A percentile compares a stretch with the other conserved stretches of the same genome.
These are phyloP conservation scores for Candida ortonii DNA, from an alignment of 805 yeast species.

Conservation along the genomic window DNA sequence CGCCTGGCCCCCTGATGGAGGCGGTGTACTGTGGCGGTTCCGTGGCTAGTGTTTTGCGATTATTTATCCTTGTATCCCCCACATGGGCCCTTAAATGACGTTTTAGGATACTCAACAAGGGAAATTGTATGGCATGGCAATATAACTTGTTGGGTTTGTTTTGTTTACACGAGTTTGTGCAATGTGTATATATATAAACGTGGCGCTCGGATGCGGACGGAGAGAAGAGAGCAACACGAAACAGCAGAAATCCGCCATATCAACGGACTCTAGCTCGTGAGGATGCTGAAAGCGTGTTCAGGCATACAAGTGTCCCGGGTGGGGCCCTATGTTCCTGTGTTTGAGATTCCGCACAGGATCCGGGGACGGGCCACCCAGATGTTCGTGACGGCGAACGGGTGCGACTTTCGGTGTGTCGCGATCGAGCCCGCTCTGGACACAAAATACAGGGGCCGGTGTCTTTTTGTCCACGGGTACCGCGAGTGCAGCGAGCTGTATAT, in stretches of 20 bases:
- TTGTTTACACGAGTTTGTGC: too few relatives aligned
- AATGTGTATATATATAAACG: too few relatives aligned
- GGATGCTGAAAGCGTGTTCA: neutral
- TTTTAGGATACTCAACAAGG: too few relatives aligned
- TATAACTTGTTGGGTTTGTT: too few relatives aligned
- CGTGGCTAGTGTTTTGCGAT: neutral
- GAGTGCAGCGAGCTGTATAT: constrained; percentile 10
- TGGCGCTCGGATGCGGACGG: too few relatives aligned
- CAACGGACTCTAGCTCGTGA: neutral
- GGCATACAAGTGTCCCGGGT: neutral
- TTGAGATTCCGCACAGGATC: constrained; percentile 5
- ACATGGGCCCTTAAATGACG: too few relatives aligned
- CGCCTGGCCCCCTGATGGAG: constrained; percentile 24
- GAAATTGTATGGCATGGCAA: too few relatives aligned
- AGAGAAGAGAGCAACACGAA: too few relatives aligned
- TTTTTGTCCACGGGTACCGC: constrained; percentile 11
- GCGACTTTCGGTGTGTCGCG: constrained; percentile 11
- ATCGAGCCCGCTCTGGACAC: constrained; percentile 8
- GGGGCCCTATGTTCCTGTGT: constrained; percentile 3
- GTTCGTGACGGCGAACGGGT: constrained; percentile 5
- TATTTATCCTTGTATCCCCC: neutral
- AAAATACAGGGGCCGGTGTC: constrained; percentile 11
- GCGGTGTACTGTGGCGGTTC: too few relatives aligned
- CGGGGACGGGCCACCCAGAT: constrained; percentile 6
- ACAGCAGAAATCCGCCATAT: too few relatives aligned